phyloP scores from a whole-genome alignment of 1,139 yeast genomes.

The Wickerhamiella pararugosa region DNA sequence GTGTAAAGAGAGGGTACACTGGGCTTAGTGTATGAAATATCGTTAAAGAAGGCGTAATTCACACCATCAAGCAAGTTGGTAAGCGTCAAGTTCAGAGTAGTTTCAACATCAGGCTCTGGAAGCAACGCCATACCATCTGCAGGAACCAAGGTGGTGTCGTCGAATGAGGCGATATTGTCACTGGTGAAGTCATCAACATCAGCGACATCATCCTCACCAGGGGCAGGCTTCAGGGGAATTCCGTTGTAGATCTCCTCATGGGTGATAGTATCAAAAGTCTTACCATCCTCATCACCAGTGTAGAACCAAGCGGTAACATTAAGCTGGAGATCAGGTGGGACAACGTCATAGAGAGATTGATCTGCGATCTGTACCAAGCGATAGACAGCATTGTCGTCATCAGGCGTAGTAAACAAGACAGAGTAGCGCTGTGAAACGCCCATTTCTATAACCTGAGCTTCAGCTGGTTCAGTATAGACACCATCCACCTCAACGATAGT shows the following conservation, averaged over 20 bases:
- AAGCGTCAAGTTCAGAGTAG: conserved; percentile 59
- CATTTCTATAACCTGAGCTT: conserved; percentile 43
- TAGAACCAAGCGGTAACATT: conserved; percentile 61
- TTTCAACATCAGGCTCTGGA: conserved; percentile 51
- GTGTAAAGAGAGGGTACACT: conserved; percentile 71
- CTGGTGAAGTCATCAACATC: conserved; percentile 12
- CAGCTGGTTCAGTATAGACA: conserved; percentile 46
- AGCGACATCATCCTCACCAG: conserved; percentile 1
- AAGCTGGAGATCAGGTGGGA: conserved; percentile 46
- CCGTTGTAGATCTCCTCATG: conserved; percentile 10
- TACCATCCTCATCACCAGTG: conserved; percentile 27
- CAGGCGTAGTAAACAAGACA: conserved; percentile 56
- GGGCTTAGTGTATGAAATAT: conserved; percentile 60
- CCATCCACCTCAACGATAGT: conserved; percentile 75
- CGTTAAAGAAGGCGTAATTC: conserved; percentile 83
- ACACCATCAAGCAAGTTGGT: conserved; percentile 67
- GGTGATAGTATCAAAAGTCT: conserved; percentile 43
- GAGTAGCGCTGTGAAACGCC: conserved; percentile 66
- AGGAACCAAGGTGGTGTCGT: conserved; percentile 38
- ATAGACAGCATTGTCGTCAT: conserved; percentile 42
- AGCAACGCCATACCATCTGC: conserved; percentile 33
- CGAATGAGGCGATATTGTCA: conserved; percentile 19
- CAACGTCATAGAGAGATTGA: conserved; percentile 58
- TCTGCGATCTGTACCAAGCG: conserved; percentile 71
- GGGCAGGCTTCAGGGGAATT: background rate